Evolutionary conservation across 805 yeast species (phyloP).

Genomic region (Candida silvicultrix): DNA sequence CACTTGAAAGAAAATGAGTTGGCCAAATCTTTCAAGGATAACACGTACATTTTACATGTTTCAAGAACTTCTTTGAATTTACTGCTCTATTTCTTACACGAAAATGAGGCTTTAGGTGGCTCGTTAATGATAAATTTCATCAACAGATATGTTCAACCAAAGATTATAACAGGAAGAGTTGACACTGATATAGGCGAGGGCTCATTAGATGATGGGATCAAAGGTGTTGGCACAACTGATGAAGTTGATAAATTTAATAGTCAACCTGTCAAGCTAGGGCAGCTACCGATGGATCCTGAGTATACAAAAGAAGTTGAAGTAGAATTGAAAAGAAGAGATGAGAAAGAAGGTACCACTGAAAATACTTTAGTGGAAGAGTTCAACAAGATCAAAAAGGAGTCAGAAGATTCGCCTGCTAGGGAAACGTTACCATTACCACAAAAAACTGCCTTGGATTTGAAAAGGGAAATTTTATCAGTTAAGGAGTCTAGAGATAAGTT

Average conservation of each 20-base stretch:
- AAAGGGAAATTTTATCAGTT: conserved; percentile 69
- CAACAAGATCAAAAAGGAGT: conserved; percentile 48
- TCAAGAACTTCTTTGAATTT: conserved; percentile 83
- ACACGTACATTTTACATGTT: conserved; percentile 69
- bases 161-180: conserved; percentile 42
- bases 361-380: conserved; percentile 60
- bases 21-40: conserved; percentile 66
- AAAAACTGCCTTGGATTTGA: conserved; percentile 73
- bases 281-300: conserved; percentile 80
- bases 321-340: conserved; percentile 76
- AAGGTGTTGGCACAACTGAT: conserved; percentile 23
- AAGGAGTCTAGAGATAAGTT: conserved; percentile 79
- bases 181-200: conserved; percentile 40
- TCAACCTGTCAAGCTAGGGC: conserved; percentile 74
- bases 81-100: conserved; percentile 80
- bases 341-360: conserved; percentile 37
- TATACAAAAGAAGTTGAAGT: conserved; percentile 79
- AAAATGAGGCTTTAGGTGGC: conserved; percentile 90
- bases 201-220: conserved; percentile 30
- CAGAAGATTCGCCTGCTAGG: conserved; percentile 57
- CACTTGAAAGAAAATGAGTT: conserved; percentile 79
- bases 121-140: conserved; percentile 77
- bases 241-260: conserved; percentile 59
- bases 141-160: conserved; percentile 69
- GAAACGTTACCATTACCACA: conserved; percentile 83